A percentile compares a stretch with the other conserved stretches of the same genome.
phyloP scores from a whole-genome alignment of 805 yeast species.

The Millerago galiae region DNA sequence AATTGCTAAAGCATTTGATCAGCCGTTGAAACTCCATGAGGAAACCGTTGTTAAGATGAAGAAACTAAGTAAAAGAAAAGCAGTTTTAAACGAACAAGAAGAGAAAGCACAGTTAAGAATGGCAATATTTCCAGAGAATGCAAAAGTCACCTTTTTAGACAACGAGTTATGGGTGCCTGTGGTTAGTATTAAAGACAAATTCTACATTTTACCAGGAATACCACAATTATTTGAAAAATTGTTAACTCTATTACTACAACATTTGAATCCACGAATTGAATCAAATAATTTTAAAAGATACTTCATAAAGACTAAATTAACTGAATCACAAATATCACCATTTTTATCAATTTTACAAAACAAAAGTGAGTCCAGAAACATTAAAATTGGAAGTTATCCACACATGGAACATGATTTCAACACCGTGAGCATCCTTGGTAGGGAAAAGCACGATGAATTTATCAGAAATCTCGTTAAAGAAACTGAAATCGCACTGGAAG shows the following conservation, averaged over 20 bases:
- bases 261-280: constrained; percentile 30
- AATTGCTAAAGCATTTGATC: constrained; percentile 56
- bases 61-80: constrained; percentile 33
- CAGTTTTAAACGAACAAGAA: constrained; percentile 35
- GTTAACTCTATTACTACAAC: constrained; percentile 36
- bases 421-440: constrained; percentile 73
- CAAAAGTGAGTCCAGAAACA: constrained; percentile 26
- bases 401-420: constrained; percentile 58
- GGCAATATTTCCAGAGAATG: constrained; percentile 63
- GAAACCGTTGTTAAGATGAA: constrained; percentile 60
- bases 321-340: constrained; percentile 69
- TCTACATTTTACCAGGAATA: constrained; percentile 77
- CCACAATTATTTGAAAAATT: constrained; percentile 64
- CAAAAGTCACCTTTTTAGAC: constrained; percentile 36
- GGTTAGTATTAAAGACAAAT: constrained; percentile 56
- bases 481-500: constrained; percentile 42
- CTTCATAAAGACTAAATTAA: constrained; percentile 53
- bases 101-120: constrained; percentile 60
- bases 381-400: constrained; percentile 84
- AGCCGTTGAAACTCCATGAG: constrained; percentile 45
- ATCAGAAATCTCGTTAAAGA: constrained; percentile 41
- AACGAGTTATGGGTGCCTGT: constrained; percentile 80
- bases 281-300: constrained; percentile 33
- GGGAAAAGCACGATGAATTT: constrained; percentile 28
- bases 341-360: constrained; percentile 47